Percentiles rank a stretch among this genome's conserved stretches.
These are phyloP conservation scores for Asclepias syriaca DNA, from an alignment of 257 asterid species.

Conservation along the genomic window DNA sequence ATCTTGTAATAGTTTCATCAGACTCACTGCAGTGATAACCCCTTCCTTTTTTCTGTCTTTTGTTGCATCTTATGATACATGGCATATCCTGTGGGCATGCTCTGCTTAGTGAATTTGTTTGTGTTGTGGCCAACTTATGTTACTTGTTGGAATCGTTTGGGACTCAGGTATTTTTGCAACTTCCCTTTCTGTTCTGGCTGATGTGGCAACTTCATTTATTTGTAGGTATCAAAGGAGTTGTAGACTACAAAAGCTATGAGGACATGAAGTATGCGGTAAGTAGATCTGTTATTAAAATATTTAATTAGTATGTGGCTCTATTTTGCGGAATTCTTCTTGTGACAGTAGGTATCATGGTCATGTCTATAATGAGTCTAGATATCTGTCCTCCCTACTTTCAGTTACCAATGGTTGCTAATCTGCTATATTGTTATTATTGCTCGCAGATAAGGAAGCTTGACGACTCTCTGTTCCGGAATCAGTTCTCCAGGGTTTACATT, in stretches of 20 bases:
- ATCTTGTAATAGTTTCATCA: too few species aligned
- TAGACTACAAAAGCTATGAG: slow-evolving; percentile 67
- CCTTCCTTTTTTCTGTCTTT: too few species aligned
- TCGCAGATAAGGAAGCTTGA: too few species aligned
- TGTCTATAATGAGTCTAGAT: too few species aligned
- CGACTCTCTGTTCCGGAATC: too few species aligned
- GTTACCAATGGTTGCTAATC: too few species aligned
- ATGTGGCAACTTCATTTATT: slow-evolving; percentile 7
- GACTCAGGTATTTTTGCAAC: background rate
- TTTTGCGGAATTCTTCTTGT: background rate
- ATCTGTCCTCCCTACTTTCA: too few species aligned
- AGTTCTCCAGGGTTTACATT: too few species aligned
- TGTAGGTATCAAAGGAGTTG: slow-evolving; percentile 74
- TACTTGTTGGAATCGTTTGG: background rate
- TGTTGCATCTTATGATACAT: background rate
- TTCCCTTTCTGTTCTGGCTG: background rate
- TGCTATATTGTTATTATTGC: too few species aligned
- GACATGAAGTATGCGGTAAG: slow-evolving; percentile 90
- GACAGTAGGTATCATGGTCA: background rate
- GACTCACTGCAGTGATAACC: too few species aligned
- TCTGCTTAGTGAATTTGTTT: background rate
- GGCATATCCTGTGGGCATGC: background rate
- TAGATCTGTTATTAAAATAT: background rate
- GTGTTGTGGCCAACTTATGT: background rate
- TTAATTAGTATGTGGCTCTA: background rate